Evolutionary conservation across 495 filamentous ascomycete genomes (phyloP).

Genomic region (Cryomyces antarcticus): DNA sequence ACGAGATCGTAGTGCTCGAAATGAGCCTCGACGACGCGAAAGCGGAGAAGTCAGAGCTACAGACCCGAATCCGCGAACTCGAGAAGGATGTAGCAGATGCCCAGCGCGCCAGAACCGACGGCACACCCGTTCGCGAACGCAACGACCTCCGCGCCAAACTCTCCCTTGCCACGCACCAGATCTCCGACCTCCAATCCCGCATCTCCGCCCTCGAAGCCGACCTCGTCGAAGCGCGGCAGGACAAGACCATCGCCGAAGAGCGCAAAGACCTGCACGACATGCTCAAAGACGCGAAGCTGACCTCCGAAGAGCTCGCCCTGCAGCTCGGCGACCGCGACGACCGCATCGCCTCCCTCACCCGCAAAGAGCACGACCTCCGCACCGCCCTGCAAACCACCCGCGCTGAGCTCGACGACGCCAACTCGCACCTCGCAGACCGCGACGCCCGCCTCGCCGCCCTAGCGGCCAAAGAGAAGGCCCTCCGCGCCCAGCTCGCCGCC

Average conservation of each 20-base stretch:
- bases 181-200: conserved; percentile 5
- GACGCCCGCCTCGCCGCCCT: conserved; percentile 3
- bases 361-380: conserved; percentile 26
- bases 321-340: conserved; percentile 28
- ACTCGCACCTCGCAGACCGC: conserved; percentile 6
- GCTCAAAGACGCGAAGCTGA: conserved; percentile 43
- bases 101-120: conserved; percentile 1
- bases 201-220: conserved; percentile 19
- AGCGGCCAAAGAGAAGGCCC: too few relatives aligned
- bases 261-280: conserved; percentile 44
- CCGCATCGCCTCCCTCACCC: conserved; percentile 1
- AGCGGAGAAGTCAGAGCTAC: conserved; percentile 13
- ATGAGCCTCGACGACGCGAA: conserved; percentile 18
- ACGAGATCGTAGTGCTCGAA: conserved; percentile 25
- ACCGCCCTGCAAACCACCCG: conserved; percentile 5
- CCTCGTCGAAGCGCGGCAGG: conserved; percentile 14
- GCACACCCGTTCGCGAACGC: conserved; percentile 9
- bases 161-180: conserved; percentile 13
- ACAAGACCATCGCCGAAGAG: conserved; percentile 32
- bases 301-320: conserved; percentile 41
- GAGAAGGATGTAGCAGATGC: background rate
- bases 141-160: conserved; percentile 14
- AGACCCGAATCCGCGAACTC: background rate
- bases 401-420: conserved; percentile 9
- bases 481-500: conserved; percentile 5